Evolutionary conservation across 225 moss, liverwort and hornwort genomes (phyloP).

Genomic region (Sphagnum tenellum): DNA sequence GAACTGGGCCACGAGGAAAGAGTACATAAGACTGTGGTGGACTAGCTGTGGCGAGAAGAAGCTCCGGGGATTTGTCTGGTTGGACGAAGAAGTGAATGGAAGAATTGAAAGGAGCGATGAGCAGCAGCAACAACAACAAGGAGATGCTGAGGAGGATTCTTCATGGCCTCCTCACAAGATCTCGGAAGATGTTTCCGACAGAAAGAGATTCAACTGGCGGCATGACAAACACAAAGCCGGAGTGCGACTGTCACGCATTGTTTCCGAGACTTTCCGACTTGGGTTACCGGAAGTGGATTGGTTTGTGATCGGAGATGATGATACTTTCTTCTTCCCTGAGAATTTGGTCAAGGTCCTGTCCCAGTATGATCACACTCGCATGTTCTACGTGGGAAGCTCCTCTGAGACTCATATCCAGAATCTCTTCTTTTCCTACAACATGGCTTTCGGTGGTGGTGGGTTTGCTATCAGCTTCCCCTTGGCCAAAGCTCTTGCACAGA

Average conservation of each 20-base stretch:
- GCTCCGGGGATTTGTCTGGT: constrained; percentile 44
- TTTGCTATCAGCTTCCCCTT: constrained; percentile 22
- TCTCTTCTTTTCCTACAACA: constrained; percentile 11
- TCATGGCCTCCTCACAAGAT: constrained; percentile 22
- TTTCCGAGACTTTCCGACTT: constrained; percentile 29
- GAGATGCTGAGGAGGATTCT: background rate
- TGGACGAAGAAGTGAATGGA: constrained; percentile 23
- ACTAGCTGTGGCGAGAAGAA: constrained; percentile 6
- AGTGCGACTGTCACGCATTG: constrained; percentile 40
- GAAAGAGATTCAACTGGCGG: background rate
- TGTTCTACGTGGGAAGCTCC: constrained; percentile 22
- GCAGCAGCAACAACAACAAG: too few species aligned
- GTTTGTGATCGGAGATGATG: constrained; percentile 74
- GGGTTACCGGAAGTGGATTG: constrained; percentile 45
- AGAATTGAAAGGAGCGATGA: too few species aligned
- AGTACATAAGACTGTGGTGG: constrained; percentile 51
- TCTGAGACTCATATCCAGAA: constrained; percentile 30
- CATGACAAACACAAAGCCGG: constrained; percentile 10
- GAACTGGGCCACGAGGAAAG: constrained; percentile 9
- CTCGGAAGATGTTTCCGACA: constrained; percentile 29
- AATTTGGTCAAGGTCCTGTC: constrained; percentile 43
- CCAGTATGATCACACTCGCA: constrained; percentile 27
- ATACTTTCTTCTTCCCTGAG: constrained; percentile 42
- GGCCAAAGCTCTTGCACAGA: constrained; percentile 14
- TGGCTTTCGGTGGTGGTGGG: constrained; percentile 46